These are phyloP conservation scores for Erysimum cheiranthoides DNA, from an alignment of 345 rosid genomes.

Conservation along the genomic window DNA sequence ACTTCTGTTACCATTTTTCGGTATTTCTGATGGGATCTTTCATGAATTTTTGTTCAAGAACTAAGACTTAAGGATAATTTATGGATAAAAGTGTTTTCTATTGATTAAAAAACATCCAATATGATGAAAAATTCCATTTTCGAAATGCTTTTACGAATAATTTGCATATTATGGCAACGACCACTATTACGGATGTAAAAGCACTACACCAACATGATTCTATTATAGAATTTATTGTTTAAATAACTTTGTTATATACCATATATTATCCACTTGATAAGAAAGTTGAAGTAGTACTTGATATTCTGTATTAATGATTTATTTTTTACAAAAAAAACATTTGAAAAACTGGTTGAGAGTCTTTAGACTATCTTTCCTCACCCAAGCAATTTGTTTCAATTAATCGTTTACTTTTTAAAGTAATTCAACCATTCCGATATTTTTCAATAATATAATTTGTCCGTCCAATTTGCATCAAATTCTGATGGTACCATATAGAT, in stretches of 20 bases:
- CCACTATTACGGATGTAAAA: conserved; percentile 1
- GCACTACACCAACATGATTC: neutral
- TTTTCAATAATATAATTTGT: neutral
- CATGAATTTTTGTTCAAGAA: neutral
- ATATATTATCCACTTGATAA: neutral
- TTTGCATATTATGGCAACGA: conserved; percentile 1
- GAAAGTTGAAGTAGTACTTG: neutral
- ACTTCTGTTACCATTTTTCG: no score
- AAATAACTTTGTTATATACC: neutral
- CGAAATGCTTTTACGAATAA: neutral
- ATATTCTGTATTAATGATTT: neutral
- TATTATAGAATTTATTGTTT: neutral
- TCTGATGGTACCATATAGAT: conserved; percentile 3
- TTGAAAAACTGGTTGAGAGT: neutral
- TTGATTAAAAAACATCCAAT: neutral
- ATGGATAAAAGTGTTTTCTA: neutral
- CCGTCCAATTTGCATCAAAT: neutral
- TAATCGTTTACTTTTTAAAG: neutral
- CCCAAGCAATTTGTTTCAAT: neutral
- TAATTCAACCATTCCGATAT: neutral
- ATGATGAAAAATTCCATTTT: conserved; percentile 8
- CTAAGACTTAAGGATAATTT: neutral
- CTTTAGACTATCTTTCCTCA: neutral
- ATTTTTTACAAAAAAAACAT: neutral
- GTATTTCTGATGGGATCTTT: neutral